Base-by-base conservation (phyloP, 2,329 filamentous ascomycete genomes). In the Pestalotiopsis sp. region DNA sequence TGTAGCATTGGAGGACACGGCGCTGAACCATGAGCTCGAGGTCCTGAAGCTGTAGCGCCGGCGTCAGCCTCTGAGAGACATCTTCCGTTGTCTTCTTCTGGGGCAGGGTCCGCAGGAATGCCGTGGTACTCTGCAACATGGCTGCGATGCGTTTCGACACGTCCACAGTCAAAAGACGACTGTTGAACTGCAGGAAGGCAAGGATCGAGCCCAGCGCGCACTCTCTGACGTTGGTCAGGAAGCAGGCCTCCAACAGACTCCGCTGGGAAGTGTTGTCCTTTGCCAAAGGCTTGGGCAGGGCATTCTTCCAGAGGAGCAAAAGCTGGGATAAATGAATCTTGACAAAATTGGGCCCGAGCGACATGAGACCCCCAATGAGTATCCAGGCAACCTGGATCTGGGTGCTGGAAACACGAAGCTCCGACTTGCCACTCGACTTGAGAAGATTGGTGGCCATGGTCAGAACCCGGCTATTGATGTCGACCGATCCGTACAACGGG, bases 381-480 rank as follows among this genome's bases (percentile, higher is more conserved):
- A 97, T 97, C 95, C 96, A 99, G 4, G 96, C 96, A 2, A 99
- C 95, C 78, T 99, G 96, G 27, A 99, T 94, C 77, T 99, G 96
- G 1, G 94, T 97, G 75, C 93, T 93, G 6, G 96, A 97, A 45
- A 96, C 90, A 36, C 95, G 91, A 66, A 99, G 84, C 77, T 99
- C 95, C 1, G 94, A 96, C 77, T 94, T 93, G 60, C 94, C 91
- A 78, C 94, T 98, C 0, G 92, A 95, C 80, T 99, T 99, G 52
- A 99, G 87, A 36, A 99, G 84, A 52, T 93, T 93, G 0, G 95
- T 98, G 1, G 96, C 95, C 83, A 98, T 94, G 7, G 93, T 92
- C 68, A 98, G 86, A 13, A 98, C 93, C 39, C 94, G 89, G 70
- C 95, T 97, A 79, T 97, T 97, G 68, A 98, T 93, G 76, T 99